Evolutionary conservation across 2,329 filamentous ascomycete genomes (phyloP), one percentile per base, ranked within the genome.

Genomic region (Fusarium xylarioides): DNA sequence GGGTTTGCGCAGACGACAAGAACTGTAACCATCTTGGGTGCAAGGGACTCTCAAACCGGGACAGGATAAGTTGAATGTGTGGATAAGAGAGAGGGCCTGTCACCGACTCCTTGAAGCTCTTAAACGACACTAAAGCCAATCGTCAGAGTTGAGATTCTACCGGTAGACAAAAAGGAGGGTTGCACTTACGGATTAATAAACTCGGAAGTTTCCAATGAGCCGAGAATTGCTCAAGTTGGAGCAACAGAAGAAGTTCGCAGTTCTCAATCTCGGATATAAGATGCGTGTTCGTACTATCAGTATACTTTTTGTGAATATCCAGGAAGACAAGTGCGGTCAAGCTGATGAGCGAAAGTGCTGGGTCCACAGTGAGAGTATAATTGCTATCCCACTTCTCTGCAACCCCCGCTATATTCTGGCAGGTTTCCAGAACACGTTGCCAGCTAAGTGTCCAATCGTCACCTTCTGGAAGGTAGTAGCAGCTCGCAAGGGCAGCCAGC

Each of bases 231-330:
- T 56, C 38, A 46, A 56, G 53, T 7, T 46, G 53, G 3, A 56
- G 38, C 7, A 46, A 7, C 1, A 56, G 30, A 26, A 46, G 21
- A 21, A 46, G 38, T 15, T 56, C 28, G 7, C 53, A 46, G 4
- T 56, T 56, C 14, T 56, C 53, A 10, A 56, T 56, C 12, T 46
- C 28, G 10, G n/a, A 16, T 56, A 56, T 26, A 14, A 56, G 38
- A 11, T 46, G 4, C 0, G 5, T 16, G n/a, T 46, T 46, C 0
- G 21, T 19, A 26, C 6, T 23, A 2, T 56, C n/a, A 9, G n/a
- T 26, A 19, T 12, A 56, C 32, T 34, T 56, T n/a, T 56, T 56
- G 38, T 56, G 38, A 4, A 34, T 16, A 26, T 56, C 16, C 21
- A 56, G 12, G 12, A 46, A 56, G 16, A 56, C n/a, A 12, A 56